Evolutionary conservation across 2,329 filamentous ascomycete species (phyloP).

Genomic region (Chaetothyriales sp.): DNA sequence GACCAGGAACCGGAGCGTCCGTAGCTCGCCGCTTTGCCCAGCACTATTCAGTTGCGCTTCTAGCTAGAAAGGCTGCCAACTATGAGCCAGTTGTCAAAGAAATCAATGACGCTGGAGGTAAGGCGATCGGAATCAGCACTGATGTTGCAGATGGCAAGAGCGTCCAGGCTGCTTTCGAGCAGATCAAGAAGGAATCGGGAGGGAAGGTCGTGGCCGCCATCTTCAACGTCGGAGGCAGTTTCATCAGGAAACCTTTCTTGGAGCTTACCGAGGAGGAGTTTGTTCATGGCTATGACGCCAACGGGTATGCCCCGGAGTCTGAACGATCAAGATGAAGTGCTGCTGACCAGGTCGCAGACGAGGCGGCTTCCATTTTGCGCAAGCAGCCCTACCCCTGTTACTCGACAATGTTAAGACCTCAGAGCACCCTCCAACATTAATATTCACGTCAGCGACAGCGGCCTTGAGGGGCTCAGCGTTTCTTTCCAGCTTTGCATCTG

Average conservation of each 20-base stretch:
- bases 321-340: too few relatives aligned
- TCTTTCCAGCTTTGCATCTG: slow-evolving; percentile 59
- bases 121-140: slow-evolving; percentile 47
- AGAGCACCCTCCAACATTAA: slow-evolving; percentile 59
- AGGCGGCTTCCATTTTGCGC: slow-evolving; percentile 65
- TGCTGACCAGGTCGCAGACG: too few relatives aligned
- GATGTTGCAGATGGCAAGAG: slow-evolving; percentile 42
- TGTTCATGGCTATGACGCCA: slow-evolving; percentile 35
- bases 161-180: slow-evolving; percentile 39
- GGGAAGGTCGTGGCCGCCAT: slow-evolving; percentile 39
- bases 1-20: slow-evolving; percentile 41
- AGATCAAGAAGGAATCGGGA: slow-evolving; percentile 42
- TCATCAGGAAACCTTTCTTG: slow-evolving; percentile 47
- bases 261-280: slow-evolving; percentile 49
- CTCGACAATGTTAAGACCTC: slow-evolving; percentile 43
- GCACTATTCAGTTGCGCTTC: slow-evolving; percentile 45
- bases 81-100: slow-evolving; percentile 43
- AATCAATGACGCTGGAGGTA: slow-evolving; percentile 45
- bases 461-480: slow-evolving; percentile 57
- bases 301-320: too few relatives aligned
- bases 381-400: slow-evolving; percentile 56
- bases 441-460: slow-evolving; percentile 79
- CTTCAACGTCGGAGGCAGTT: slow-evolving; percentile 47
- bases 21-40: slow-evolving; percentile 47
- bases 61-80: slow-evolving; percentile 45